Conservation (phyloP, 106 monocot species). For the Dioscorea zingiberensis region DNA sequence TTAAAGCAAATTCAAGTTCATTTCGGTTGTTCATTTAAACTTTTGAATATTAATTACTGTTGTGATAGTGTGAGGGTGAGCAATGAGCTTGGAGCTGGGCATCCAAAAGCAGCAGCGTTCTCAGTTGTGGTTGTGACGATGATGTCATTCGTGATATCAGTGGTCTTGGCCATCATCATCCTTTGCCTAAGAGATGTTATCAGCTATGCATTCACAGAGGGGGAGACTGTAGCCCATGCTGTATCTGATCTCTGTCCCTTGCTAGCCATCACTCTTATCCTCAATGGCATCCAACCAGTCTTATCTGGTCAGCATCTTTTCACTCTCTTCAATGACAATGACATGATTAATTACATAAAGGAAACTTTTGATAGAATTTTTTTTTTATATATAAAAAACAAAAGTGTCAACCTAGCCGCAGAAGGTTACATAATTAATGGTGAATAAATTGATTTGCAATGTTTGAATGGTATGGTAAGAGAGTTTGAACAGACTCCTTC, state of each 20-base stretch:
- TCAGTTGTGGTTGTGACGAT: slow-evolving; percentile 70
- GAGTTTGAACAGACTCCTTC: too few relatives aligned
- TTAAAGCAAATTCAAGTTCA: too few relatives aligned
- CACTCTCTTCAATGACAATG: too few relatives aligned
- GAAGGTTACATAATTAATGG: too few relatives aligned
- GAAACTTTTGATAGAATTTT: too few relatives aligned
- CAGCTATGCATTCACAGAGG: slow-evolving; percentile 80
- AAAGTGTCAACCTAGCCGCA: too few relatives aligned
- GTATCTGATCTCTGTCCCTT: slow-evolving; percentile 79
- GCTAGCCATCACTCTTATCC: slow-evolving; percentile 64
- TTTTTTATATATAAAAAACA: too few relatives aligned
- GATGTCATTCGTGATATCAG: slow-evolving; percentile 35
- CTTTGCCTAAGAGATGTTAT: slow-evolving; percentile 49
- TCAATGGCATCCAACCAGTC: slow-evolving; percentile 86
- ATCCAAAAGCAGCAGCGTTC: slow-evolving; percentile 75
- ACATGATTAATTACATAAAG: too few relatives aligned
- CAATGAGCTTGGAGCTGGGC: slow-evolving; percentile 82
- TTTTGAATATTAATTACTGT: too few relatives aligned
- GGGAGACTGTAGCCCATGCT: slow-evolving; percentile 58
- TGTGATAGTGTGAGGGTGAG: slow-evolving; percentile 92
- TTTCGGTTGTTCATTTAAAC: neutral
- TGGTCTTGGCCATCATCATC: slow-evolving; percentile 29
- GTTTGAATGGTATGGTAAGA: too few relatives aligned
- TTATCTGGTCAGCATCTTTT: slow-evolving; percentile 42
- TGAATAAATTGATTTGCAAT: too few relatives aligned